Conservation (phyloP, 1,139 yeast genomes). For the Wickerhamiella pararugosa region DNA sequence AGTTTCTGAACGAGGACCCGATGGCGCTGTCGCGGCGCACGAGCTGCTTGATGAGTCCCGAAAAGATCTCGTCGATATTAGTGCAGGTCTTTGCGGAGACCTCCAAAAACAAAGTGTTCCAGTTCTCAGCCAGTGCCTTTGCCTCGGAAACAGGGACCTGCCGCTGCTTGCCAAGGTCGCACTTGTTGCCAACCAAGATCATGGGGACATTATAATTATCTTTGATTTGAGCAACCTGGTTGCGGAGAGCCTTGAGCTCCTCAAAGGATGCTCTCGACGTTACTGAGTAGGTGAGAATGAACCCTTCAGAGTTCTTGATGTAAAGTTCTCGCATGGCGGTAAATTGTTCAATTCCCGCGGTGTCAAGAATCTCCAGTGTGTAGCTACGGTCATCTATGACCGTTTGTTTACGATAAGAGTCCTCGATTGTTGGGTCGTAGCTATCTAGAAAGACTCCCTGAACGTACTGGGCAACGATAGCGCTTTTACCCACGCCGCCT, state of each 20-base stretch:
- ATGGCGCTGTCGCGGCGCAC: conserved; percentile 25
- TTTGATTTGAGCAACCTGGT: conserved; percentile 83
- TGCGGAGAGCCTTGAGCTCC: conserved; percentile 66
- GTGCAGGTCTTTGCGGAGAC: conserved; percentile 80
- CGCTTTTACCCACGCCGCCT: conserved; percentile 96
- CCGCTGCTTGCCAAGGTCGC: conserved; percentile 59
- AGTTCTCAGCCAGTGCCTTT: conserved; percentile 59
- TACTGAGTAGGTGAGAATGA: conserved; percentile 57
- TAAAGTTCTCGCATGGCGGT: conserved; percentile 52
- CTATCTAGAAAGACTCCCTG: conserved; percentile 54
- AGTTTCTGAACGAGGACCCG: conserved; percentile 10
- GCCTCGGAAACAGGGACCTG: conserved; percentile 22
- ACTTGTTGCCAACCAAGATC: conserved; percentile 33
- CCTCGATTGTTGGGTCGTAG: conserved; percentile 94
- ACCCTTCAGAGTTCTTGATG: conserved; percentile 32
- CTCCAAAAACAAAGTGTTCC: conserved; percentile 68
- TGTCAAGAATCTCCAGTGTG: conserved; percentile 30
- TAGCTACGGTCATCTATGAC: conserved; percentile 27
- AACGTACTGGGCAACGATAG: conserved; percentile 42
- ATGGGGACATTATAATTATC: conserved; percentile 32
- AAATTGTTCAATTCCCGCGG: conserved; percentile 35
- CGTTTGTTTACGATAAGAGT: conserved; percentile 29
- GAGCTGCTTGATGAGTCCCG: conserved; percentile 68
- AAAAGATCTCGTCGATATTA: conserved; percentile 79
- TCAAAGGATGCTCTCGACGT: conserved; percentile 70